A percentile compares a stretch with the other conserved stretches of the same genome.
These are phyloP conservation scores for Colletotrichum magnum DNA, from an alignment of 2,329 filamentous ascomycete genomes.

Conservation along the genomic window DNA sequence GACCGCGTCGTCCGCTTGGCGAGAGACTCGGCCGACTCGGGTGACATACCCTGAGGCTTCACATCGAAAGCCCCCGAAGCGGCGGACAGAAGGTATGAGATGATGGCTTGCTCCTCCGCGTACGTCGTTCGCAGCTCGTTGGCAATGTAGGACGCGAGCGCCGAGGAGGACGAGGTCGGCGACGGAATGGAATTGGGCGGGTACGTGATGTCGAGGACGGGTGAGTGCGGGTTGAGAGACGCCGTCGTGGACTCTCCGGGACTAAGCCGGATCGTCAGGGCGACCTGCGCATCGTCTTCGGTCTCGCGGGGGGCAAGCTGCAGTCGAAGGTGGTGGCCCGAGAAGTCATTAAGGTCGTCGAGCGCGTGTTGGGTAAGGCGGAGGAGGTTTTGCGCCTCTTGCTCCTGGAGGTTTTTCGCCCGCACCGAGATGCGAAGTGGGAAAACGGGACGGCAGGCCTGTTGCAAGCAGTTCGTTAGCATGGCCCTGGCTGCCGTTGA, in stretches of 20 bases:
- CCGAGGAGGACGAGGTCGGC: conserved; percentile 77
- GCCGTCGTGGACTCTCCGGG: conserved; percentile 74
- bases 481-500: neutral
- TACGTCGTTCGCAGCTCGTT: conserved; percentile 84
- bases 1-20: conserved; percentile 84
- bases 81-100: conserved; percentile 79
- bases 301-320: conserved; percentile 66
- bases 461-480: conserved; percentile 14
- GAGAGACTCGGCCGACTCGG: conserved; percentile 68
- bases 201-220: conserved; percentile 84
- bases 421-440: conserved; percentile 87
- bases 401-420: conserved; percentile 73
- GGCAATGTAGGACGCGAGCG: conserved; percentile 83
- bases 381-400: conserved; percentile 81
- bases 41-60: conserved; percentile 61
- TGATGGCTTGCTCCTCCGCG: conserved; percentile 88
- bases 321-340: conserved; percentile 84
- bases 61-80: conserved; percentile 66
- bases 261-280: conserved; percentile 79
- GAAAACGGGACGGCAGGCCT: conserved; percentile 92
- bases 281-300: conserved; percentile 64
- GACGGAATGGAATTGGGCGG: conserved; percentile 77
- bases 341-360: conserved; percentile 89
- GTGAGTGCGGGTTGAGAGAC: conserved; percentile 76
- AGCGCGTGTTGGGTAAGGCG: conserved; percentile 88